Evolutionary conservation across 768 basidiomycete species (phyloP).

Genomic region (Trametes gibbosa): DNA sequence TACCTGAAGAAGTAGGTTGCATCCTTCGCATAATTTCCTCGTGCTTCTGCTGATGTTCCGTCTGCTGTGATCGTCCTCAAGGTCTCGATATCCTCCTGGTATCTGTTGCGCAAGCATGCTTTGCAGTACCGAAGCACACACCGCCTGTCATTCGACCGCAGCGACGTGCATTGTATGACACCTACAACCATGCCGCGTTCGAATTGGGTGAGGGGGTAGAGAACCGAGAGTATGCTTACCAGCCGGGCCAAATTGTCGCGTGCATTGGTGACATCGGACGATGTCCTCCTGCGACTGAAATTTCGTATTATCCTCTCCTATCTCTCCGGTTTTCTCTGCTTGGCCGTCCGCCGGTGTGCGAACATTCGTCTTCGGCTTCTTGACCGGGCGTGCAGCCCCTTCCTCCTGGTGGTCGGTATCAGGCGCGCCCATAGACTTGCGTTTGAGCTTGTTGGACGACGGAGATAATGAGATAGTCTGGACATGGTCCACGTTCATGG

Average conservation of each 20-base stretch:
- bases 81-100: conserved; percentile 48
- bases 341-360: background rate
- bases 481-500: conserved; percentile 27
- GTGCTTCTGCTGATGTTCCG: conserved; percentile 16
- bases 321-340: background rate
- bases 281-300: conserved; percentile 37
- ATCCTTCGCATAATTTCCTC: conserved; percentile 28
- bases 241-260: conserved; percentile 51
- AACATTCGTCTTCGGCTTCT: conserved; percentile 25
- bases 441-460: conserved; percentile 41
- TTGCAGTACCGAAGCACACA: conserved; percentile 64
- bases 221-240: conserved; percentile 33
- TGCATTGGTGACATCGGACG: conserved; percentile 72
- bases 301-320: background rate
- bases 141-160: conserved; percentile 33
- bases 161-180: conserved; percentile 38
- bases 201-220: background rate
- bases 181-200: conserved; percentile 21
- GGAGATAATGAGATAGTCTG: conserved; percentile 19
- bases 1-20: conserved; percentile 54
- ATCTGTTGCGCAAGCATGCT: conserved; percentile 65
- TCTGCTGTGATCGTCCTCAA: conserved; percentile 31
- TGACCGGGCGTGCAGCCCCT: conserved; percentile 1
- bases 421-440: conserved; percentile 43
- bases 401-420: background rate